A percentile compares a stretch with the other conserved stretches of the same genome.
Conservation (phyloP, 179 eudicot genomes). For the Beta lomatogona region DNA sequence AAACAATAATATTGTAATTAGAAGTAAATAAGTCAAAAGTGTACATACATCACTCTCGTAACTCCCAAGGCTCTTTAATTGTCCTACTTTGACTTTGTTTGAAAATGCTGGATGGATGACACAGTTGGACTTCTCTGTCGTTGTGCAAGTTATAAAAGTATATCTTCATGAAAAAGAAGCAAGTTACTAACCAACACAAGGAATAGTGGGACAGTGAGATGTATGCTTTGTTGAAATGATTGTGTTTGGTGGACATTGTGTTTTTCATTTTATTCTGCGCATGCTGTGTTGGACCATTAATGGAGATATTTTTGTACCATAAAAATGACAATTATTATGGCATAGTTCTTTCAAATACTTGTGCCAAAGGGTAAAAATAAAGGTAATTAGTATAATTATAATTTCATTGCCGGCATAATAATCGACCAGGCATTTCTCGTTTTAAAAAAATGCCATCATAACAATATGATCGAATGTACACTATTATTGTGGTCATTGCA, state of each 20-base stretch:
- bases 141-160: too few species aligned
- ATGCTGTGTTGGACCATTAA: slow-evolving; percentile 16
- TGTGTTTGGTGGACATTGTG: slow-evolving; percentile 6
- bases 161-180: not conserved
- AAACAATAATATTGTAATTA: too few species aligned
- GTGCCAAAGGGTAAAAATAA: not conserved
- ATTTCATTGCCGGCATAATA: not conserved
- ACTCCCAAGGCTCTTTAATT: too few species aligned
- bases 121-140: too few species aligned
- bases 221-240: slow-evolving; percentile 16
- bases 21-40: too few species aligned
- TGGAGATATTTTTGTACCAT: not conserved
- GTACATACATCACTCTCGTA: too few species aligned
- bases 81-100: too few species aligned
- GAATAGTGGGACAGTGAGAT: slow-evolving; percentile 1
- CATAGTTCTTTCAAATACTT: not conserved
- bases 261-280: not conserved
- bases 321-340: not conserved
- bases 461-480: not conserved
- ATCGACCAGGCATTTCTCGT: not conserved
- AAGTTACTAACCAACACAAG: too few species aligned
- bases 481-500: not conserved
- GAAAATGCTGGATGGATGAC: too few species aligned
- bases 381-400: not conserved
- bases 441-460: not conserved